Base-by-base conservation (phyloP, 768 basidiomycete species). In the Rhizopogon sp. region DNA sequence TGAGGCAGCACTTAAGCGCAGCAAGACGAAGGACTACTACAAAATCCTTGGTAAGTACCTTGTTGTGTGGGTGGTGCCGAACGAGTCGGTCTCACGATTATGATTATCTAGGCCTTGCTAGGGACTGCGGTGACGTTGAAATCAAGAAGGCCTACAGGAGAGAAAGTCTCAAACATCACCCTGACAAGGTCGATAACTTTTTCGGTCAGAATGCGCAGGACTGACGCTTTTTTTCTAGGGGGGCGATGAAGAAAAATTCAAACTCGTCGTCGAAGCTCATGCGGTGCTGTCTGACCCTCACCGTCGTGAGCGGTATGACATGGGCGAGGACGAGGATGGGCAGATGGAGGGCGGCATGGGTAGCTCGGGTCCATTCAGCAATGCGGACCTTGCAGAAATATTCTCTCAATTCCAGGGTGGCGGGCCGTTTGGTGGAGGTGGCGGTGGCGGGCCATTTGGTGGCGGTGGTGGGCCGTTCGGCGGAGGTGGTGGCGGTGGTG, bases 211-310 rank as follows among this genome's bases (percentile, higher is more conserved):
- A 61, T 51, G 35, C 11, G 35, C 11, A 11, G 10, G 35, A 59
- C 16, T 31, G 42, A 45, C 20, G 28, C 31, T 16, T 14, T 50
- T 37, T 65, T 37, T 57, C 57, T 56, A 91, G 85, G 93, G 95
- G 28, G 95, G 95, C 29, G 91, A 93, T 66, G 94, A 96, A 63
- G 96, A 97, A 66, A 89, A 91, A 62, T 98, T 98, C 82, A 97
- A 98, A 70, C 79, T 93, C 20, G 85, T 92, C 31, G 83, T 77
- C 1, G 93, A 93, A 69, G 90, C 91, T 2, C 79, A 94, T 58
- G 80, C 83, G 7, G 87, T 94, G 3, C 82, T 94, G 2, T 91
- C 89, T 0, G 93, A 94, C 60, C 79, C 90, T 1, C 75, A 73
- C 10, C 76, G 85, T 43, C 79, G 90, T 41, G 77, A 85, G 60